Evolutionary conservation across 2,329 filamentous ascomycete genomes (phyloP).

Genomic region (Fusarium goolgardi): DNA sequence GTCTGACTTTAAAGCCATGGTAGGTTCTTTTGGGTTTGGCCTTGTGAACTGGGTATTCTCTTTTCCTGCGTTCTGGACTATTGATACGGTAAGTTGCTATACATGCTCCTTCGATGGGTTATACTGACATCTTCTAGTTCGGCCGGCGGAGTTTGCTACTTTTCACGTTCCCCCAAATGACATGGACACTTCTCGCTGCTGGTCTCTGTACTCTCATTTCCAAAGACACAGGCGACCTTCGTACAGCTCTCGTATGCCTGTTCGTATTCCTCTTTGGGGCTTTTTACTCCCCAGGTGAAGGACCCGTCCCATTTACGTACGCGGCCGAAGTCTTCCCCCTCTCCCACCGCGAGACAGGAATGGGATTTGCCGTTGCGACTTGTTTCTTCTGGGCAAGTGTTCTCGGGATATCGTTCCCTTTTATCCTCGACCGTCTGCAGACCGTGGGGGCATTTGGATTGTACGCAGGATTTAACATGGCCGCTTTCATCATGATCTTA

Average conservation of each 20-base stretch:
- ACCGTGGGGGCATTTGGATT: conserved; percentile 66
- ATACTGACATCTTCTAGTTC: conserved; percentile 41
- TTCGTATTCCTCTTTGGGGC: conserved; percentile 64
- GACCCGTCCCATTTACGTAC: conserved; percentile 56
- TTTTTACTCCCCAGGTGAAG: conserved; percentile 55
- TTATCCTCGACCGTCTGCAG: conserved; percentile 55
- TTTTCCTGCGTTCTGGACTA: conserved; percentile 64
- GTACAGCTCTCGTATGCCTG: conserved; percentile 59
- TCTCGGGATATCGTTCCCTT: conserved; percentile 58
- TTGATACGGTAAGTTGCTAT: conserved; percentile 53
- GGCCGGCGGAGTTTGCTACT: conserved; percentile 60
- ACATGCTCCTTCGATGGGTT: rapidly evolving
- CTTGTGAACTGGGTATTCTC: conserved; percentile 65
- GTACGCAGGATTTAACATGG: conserved; percentile 69
- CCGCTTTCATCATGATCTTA: conserved; percentile 73
- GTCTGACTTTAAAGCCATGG: conserved; percentile 54
- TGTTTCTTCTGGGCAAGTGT: conserved; percentile 48
- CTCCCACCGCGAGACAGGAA: conserved; percentile 60
- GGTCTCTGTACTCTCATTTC: conserved; percentile 63
- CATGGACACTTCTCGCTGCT: conserved; percentile 46
- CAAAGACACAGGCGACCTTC: conserved; percentile 49
- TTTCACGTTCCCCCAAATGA: conserved; percentile 50
- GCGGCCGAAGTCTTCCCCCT: conserved; percentile 66
- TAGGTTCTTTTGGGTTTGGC: conserved; percentile 66
- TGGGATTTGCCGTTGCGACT: conserved; percentile 49